phyloP scores from a whole-genome alignment of 345 rosid genomes.

The Brassica nigra region DNA sequence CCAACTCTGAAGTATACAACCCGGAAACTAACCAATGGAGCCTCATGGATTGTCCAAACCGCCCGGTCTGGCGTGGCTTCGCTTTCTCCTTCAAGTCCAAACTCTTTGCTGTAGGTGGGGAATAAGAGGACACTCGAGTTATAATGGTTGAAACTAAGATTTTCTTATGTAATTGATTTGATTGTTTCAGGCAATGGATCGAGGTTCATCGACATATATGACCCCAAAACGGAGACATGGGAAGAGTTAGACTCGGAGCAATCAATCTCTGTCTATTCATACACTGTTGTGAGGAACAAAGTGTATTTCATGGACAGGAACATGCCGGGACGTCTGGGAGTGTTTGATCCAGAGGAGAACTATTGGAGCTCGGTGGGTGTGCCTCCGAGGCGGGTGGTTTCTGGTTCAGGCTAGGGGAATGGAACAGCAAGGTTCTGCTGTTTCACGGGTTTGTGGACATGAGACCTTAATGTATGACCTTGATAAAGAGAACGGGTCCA shows the following conservation, averaged over 20 bases:
- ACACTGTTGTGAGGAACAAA: constrained; percentile 66
- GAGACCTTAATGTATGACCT: constrained; percentile 69
- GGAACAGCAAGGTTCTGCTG: constrained; percentile 67
- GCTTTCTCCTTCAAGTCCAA: constrained; percentile 70
- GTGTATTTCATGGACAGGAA: constrained; percentile 91
- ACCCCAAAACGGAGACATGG: constrained; percentile 64
- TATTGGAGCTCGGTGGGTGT: constrained; percentile 70
- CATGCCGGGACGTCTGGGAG: constrained; percentile 65
- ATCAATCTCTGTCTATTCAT: constrained; percentile 81
- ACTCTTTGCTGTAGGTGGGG: constrained; percentile 77
- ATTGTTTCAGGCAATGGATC: constrained; percentile 43
- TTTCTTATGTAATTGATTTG: not conserved
- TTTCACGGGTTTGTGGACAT: constrained; percentile 57
- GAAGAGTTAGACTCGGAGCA: constrained; percentile 60
- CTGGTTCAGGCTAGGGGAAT: constrained; percentile 60
- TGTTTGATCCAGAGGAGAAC: constrained; percentile 60
- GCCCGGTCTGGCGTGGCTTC: constrained; percentile 82
- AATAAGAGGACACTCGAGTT: not conserved
- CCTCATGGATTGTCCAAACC: constrained; percentile 63
- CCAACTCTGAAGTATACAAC: constrained; percentile 66
- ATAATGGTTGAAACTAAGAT: not conserved
- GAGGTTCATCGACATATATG: constrained; percentile 68
- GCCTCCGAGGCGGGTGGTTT: constrained; percentile 82
- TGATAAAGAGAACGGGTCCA: constrained; percentile 60
- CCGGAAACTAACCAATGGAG: constrained; percentile 67